phyloP scores from a whole-genome alignment of 139 green algal species.

The Coccomyxa sp. region DNA sequence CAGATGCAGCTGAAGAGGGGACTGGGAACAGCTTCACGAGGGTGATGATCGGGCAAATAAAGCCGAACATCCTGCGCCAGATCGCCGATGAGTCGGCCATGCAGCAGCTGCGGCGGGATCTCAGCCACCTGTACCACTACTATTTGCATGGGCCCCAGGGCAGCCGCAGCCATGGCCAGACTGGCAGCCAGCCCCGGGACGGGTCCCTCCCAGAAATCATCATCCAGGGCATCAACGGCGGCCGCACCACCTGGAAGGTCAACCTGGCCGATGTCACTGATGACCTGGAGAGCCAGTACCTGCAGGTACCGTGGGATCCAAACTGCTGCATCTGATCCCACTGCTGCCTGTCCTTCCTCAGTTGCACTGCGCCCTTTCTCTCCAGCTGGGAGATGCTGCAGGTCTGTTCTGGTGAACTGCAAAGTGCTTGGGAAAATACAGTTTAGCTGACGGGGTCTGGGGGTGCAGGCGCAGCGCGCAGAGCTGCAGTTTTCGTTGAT shows the following conservation, averaged over 20 bases:
- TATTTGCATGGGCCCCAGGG: conserved; percentile 72
- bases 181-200: neutral
- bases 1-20: neutral
- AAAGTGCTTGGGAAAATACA: too few relatives aligned
- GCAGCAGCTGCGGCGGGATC: conserved; percentile 35
- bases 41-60: conserved; percentile 60
- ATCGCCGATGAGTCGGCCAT: conserved; percentile 32
- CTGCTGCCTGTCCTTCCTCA: neutral
- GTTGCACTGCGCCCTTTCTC: neutral
- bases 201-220: conserved; percentile 43
- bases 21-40: conserved; percentile 48
- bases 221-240: conserved; percentile 34
- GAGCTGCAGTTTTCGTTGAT: conserved; percentile 60
- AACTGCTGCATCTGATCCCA: neutral
- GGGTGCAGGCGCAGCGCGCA: conserved; percentile 18
- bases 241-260: conserved; percentile 23
- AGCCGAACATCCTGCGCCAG: conserved; percentile 51
- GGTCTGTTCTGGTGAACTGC: neutral
- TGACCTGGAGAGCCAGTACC: conserved; percentile 69
- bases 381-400: neutral
- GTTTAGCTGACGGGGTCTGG: neutral
- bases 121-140: conserved; percentile 84
- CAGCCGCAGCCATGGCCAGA: conserved; percentile 22
- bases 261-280: conserved; percentile 58
- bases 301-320: conserved; percentile 15